A percentile compares a stretch with the other conserved stretches of the same genome.
Conservation (phyloP, 208 protist species). For the Trypanosoma vivax region DNA sequence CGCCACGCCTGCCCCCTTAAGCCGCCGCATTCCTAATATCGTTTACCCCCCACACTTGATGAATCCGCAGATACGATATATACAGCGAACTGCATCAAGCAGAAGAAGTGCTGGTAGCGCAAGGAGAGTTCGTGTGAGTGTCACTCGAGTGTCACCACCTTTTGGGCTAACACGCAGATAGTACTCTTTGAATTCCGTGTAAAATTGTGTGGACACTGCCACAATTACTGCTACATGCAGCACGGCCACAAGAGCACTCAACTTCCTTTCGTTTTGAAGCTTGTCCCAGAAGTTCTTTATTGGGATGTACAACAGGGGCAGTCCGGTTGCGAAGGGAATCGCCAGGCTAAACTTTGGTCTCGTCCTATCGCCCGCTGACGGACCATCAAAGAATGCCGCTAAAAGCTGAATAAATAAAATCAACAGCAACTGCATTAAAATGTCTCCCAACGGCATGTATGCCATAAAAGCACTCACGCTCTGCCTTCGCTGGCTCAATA, state of each 20-base stretch:
- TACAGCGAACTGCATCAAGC: too few species aligned
- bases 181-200: conserved; percentile 2
- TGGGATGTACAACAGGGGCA: background rate
- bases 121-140: background rate
- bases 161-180: background rate
- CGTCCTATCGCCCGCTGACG: background rate
- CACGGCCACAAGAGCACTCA: too few species aligned
- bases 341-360: conserved; percentile 11
- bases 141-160: background rate
- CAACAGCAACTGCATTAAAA: background rate
- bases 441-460: background rate
- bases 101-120: too few species aligned
- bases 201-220: too few species aligned
- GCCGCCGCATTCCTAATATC: too few species aligned
- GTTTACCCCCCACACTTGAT: too few species aligned
- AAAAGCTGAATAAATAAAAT: conserved; percentile 7
- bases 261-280: too few species aligned
- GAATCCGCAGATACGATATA: too few species aligned
- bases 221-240: too few species aligned
- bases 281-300: background rate
- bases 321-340: conserved; percentile 1
- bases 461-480: background rate
- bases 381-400: conserved; percentile 13
- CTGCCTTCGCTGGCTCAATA: background rate
- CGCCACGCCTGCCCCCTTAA: too few species aligned